Conservation (phyloP, 805 yeast species). For the Metschnikowia hibisci region DNA sequence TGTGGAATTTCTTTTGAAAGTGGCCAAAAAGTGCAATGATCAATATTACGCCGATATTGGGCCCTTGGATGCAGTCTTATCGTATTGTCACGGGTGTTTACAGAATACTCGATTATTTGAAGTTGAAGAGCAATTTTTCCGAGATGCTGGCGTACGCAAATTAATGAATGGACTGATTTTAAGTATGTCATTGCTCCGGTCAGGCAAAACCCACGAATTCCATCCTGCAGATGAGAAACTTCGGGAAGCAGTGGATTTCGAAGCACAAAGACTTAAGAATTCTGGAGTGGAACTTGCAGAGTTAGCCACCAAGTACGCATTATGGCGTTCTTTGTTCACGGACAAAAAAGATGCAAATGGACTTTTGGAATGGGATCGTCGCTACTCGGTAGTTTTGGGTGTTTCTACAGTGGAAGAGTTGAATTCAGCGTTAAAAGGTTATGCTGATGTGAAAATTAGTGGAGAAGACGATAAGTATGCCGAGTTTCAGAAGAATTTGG, state of each 20-base stretch:
- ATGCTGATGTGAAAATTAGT: conserved; percentile 38
- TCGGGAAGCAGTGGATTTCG: conserved; percentile 46
- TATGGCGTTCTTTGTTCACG: conserved; percentile 36
- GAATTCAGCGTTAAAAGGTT: conserved; percentile 55
- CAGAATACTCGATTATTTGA: conserved; percentile 61
- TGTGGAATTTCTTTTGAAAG: conserved; percentile 55
- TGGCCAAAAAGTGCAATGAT: conserved; percentile 39
- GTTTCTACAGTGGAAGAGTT: conserved; percentile 64
- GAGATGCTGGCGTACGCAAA: conserved; percentile 51
- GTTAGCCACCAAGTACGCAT: conserved; percentile 73
- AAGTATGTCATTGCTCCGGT: conserved; percentile 79
- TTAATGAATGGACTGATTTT: conserved; percentile 82
- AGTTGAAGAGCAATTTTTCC: conserved; percentile 46
- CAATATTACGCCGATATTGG: conserved; percentile 44
- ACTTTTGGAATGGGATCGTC: conserved; percentile 22
- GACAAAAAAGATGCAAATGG: conserved; percentile 5
- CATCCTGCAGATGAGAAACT: conserved; percentile 74
- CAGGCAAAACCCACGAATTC: conserved; percentile 62
- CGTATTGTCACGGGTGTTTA: conserved; percentile 77
- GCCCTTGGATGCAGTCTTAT: conserved; percentile 67
- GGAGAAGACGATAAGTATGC: conserved; percentile 43
- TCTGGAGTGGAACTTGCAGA: conserved; percentile 66
- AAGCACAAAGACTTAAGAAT: conserved; percentile 36
- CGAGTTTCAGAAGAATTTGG: conserved; percentile 38
- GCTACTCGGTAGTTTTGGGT: conserved; percentile 70